Evolutionary conservation across 2,329 filamentous ascomycete genomes (phyloP), one percentile per base, ranked within the genome.

Genomic region (Cercospora sp.): DNA sequence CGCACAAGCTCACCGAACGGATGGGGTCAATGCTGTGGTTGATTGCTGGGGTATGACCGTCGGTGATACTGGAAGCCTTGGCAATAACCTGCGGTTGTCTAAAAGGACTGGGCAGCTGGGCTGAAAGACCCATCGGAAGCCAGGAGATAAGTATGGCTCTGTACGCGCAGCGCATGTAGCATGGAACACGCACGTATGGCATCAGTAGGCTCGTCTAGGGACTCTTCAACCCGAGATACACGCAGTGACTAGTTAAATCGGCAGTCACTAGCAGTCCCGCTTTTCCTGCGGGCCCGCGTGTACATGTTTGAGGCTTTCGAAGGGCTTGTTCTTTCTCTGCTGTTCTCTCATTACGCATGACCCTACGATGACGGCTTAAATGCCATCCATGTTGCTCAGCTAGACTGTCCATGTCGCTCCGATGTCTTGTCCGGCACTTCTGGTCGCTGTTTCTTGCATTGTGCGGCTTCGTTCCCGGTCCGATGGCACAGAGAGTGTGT

Each of bases 211-310:
- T 55, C 37, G 18, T 63, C 21, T 45, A 49, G 37, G 30, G 40
- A 28, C 7, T 34, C n/a, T 63, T 28, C 49, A 51, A 37, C 32
- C 49, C 62, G 45, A 55, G 30, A 51, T 34, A 64, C 18, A 28
- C 49, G 12, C 32, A 40, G 49, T 51, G 49, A 30, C 49, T 26
- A 64, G 62, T 34, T 13, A 37, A 40, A 16, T 37, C 49, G 62
- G 28, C 28, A 55, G 21, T 32, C 43, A 12, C 30, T 64, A 51
- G 49, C 18, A 21, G 62, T 55, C 62, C 62, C 62, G 49, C 62
- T 64, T 57, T 57, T 43, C 21, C 21, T 64, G 62, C 62, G 40
- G 51, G 61, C 61, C 40, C 43, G 32, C 43, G 61, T 37, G 61
- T 58, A 57, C 62, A 43, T 51, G 32, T 57, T 57, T 21, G 34